These are phyloP conservation scores for Lophium mytilinum DNA, from an alignment of 495 filamentous ascomycete species.

Conservation along the genomic window DNA sequence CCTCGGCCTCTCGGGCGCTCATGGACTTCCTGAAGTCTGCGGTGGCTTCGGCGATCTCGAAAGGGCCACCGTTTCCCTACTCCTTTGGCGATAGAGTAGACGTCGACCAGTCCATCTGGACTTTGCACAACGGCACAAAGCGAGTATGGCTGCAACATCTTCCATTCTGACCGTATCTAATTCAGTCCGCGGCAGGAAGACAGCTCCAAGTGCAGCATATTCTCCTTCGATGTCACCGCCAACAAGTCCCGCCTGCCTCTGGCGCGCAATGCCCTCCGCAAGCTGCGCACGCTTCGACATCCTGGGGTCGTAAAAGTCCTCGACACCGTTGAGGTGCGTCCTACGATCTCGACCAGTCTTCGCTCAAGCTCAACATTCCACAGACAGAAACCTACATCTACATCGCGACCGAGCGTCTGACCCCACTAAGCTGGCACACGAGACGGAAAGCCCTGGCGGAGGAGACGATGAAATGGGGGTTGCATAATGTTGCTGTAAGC, in stretches of 20 bases:
- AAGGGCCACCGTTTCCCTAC: slow-evolving; percentile 86
- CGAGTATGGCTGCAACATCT: slow-evolving; percentile 46
- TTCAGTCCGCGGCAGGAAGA: slow-evolving; percentile 61
- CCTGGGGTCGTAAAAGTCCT: slow-evolving; percentile 88
- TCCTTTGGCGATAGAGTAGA: slow-evolving; percentile 86
- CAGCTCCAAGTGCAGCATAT: slow-evolving; percentile 86
- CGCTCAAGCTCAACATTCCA: slow-evolving; percentile 14
- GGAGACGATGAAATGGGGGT: slow-evolving; percentile 93
- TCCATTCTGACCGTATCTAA: slow-evolving; percentile 3
- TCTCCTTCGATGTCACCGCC: slow-evolving; percentile 78
- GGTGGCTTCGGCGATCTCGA: slow-evolving; percentile 90
- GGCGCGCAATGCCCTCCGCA: slow-evolving; percentile 86
- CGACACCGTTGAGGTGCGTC: slow-evolving; percentile 80
- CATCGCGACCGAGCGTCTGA: slow-evolving; percentile 85
- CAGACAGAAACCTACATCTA: slow-evolving; percentile 90
- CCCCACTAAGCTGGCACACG: slow-evolving; percentile 77
- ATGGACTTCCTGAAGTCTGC: slow-evolving; percentile 99
- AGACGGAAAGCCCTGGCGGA: slow-evolving; percentile 73
- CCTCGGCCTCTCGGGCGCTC: slow-evolving; percentile 1
- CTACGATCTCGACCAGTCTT: background rate
- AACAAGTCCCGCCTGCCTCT: slow-evolving; percentile 75
- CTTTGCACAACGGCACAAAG: slow-evolving; percentile 82
- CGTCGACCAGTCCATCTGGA: slow-evolving; percentile 84
- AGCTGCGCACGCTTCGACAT: slow-evolving; percentile 83
- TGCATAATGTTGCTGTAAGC: slow-evolving; percentile 74